Evolutionary conservation across 2,329 filamentous ascomycete species (phyloP), one percentile per base, ranked within the genome.

Genomic region (Hypoxylon sp.): DNA sequence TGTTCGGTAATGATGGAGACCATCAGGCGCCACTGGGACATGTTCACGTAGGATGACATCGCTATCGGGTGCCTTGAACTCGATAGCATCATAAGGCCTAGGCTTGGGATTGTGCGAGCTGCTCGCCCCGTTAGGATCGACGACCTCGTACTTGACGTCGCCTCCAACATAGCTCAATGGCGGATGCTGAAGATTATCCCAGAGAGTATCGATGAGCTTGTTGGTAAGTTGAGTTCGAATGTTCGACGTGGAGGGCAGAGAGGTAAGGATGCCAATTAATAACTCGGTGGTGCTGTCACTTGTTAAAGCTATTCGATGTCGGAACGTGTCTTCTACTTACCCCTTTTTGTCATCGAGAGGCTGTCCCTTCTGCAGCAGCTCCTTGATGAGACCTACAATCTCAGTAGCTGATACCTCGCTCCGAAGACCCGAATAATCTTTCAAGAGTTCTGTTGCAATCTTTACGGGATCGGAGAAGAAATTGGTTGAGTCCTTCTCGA

Each of bases 261-360:
- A 66, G 1, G 79, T 78, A 19, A 81, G 74, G 39, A 82, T 79
- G 12, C 76, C 78, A 34, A 81, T 81, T 48, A 81, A 69, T 16
- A 78, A 67, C 63, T 81, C 80, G 23, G 79, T 81, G 7, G 78
- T 80, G 21, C 79, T 81, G 47, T 27, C 39, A 14, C 34, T 27
- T 34, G 57, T 77, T 63, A 75, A 72, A 30, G 1, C 0, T 12
- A 8, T 5, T 56, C 41, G 1, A 12, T 5, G 0, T n/a, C 11
- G 14, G 32, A 16, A 8, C 2, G 8, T 34, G 14, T 45, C n/a
- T 21, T 7, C 1, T 8, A 30, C 73, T 74, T 70, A 80, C 78
- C 77, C 76, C 50, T 80, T 83, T 74, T 86, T 89, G 72, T 91
- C 89, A 71, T 91, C 81, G 14, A 87, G 77, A 6, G 83, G 82